phyloP scores from a whole-genome alignment of 345 rosid genomes.

The Durio zibethinus region DNA sequence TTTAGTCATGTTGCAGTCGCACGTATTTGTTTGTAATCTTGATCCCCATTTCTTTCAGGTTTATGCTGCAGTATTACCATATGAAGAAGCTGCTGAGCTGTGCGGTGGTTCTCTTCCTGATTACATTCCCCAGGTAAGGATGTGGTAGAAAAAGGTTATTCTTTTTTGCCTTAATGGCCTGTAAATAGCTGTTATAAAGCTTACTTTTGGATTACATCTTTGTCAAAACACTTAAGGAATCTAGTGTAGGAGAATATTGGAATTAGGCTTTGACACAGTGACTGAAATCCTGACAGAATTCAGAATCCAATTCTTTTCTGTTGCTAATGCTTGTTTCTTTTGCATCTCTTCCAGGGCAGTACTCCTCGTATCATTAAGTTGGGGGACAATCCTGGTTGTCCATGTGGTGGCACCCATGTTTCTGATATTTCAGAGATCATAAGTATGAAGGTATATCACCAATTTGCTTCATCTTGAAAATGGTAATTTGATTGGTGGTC shows the following conservation, averaged over 20 bases:
- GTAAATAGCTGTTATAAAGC: neutral
- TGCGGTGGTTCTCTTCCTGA: conserved; percentile 88
- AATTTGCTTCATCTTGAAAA: neutral
- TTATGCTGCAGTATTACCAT: conserved; percentile 49
- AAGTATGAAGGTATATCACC: conserved; percentile 53
- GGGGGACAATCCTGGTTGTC: conserved; percentile 68
- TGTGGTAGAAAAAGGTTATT: neutral
- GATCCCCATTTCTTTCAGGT: conserved; percentile 37
- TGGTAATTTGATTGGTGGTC: neutral
- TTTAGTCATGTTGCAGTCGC: neutral
- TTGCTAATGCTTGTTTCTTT: conserved; percentile 2
- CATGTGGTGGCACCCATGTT: conserved; percentile 94
- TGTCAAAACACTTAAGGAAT: neutral
- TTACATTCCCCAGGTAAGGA: conserved; percentile 63
- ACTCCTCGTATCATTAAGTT: conserved; percentile 69
- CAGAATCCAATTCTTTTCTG: neutral
- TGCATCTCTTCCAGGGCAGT: conserved; percentile 50
- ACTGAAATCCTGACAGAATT: neutral
- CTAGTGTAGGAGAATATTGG: neutral
- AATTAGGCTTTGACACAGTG: neutral
- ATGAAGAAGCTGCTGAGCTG: conserved; percentile 57
- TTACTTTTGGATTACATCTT: neutral
- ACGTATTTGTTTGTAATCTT: conserved; percentile 9
- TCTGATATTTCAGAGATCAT: conserved; percentile 63
- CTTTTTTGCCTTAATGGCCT: neutral